phyloP scores from a whole-genome alignment of 257 asterid species.

The Penstemon davidsonii region DNA sequence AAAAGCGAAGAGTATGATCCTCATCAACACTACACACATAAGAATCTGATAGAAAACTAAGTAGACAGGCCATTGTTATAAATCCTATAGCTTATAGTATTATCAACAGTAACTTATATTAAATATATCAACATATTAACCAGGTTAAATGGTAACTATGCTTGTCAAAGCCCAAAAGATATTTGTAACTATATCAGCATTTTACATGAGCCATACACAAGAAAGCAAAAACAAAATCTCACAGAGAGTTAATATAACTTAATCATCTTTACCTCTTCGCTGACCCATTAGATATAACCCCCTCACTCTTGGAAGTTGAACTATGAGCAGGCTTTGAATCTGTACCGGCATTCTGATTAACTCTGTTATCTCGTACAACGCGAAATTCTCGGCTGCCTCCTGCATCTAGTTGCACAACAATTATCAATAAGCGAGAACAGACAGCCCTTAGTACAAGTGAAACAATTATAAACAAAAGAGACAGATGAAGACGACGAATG shows the following conservation, averaged over 20 bases:
- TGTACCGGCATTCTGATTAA: slow-evolving; percentile 47
- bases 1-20: slow-evolving; percentile 6
- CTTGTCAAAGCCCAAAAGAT: not conserved
- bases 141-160: not conserved
- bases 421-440: slow-evolving; percentile 28
- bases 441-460: not conserved
- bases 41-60: not conserved
- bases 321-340: slow-evolving; percentile 55
- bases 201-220: not conserved
- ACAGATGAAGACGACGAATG: slow-evolving; percentile 8
- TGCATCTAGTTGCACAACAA: slow-evolving; percentile 45
- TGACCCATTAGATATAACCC: slow-evolving; percentile 37
- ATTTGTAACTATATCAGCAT: slow-evolving; percentile 18
- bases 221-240: slow-evolving; percentile 11
- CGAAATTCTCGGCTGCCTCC: slow-evolving; percentile 78
- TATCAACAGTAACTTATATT: not conserved
- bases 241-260: slow-evolving; percentile 2
- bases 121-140: slow-evolving; percentile 1
- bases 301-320: slow-evolving; percentile 48
- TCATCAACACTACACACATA: not conserved
- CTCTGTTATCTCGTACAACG: slow-evolving; percentile 88
- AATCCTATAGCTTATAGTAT: slow-evolving; percentile 8
- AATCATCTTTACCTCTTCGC: slow-evolving; percentile 45
- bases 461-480: slow-evolving; percentile 8
- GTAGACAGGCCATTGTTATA: slow-evolving; percentile 5